A percentile compares a stretch with the other conserved stretches of the same genome.
phyloP scores from a whole-genome alignment of 441 rosid species.

The Adansonia rubrostipa region DNA sequence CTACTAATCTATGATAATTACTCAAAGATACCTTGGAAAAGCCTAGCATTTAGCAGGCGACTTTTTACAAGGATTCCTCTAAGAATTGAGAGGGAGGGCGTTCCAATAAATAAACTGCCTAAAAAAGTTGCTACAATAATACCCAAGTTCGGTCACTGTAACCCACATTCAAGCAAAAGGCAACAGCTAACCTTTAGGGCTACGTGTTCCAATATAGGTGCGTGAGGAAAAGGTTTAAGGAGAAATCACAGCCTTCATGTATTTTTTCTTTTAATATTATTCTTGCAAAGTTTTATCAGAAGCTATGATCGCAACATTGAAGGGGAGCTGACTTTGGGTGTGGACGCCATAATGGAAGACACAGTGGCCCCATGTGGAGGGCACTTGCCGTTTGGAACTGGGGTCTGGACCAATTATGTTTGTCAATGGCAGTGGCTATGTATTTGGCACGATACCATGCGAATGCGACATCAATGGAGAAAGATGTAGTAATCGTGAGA shows the following conservation, averaged over 20 bases:
- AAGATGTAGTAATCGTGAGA: not conserved
- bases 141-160: slow-evolving; percentile 10
- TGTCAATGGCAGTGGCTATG: slow-evolving; percentile 10
- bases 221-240: not conserved
- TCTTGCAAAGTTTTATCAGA: not conserved
- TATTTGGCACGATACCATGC: not conserved
- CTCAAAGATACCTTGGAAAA: slow-evolving; percentile 15
- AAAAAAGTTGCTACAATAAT: slow-evolving; percentile 16
- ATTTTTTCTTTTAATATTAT: not conserved
- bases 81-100: not conserved
- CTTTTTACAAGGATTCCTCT: not conserved
- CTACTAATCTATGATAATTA: not conserved
- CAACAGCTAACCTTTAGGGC: slow-evolving; percentile 7
- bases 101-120: slow-evolving; percentile 9
- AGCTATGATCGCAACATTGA: slow-evolving; percentile 7
- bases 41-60: not conserved
- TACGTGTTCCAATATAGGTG: slow-evolving; percentile 17
- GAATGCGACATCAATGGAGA: not conserved
- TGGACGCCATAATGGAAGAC: not conserved
- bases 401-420: not conserved
- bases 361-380: slow-evolving; percentile 9
- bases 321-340: not conserved
- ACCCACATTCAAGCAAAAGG: slow-evolving; percentile 20
- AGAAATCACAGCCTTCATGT: not conserved
- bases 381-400: not conserved